These are phyloP conservation scores for Asterochloris erici DNA, from an alignment of 139 green algal species.

Conservation along the genomic window DNA sequence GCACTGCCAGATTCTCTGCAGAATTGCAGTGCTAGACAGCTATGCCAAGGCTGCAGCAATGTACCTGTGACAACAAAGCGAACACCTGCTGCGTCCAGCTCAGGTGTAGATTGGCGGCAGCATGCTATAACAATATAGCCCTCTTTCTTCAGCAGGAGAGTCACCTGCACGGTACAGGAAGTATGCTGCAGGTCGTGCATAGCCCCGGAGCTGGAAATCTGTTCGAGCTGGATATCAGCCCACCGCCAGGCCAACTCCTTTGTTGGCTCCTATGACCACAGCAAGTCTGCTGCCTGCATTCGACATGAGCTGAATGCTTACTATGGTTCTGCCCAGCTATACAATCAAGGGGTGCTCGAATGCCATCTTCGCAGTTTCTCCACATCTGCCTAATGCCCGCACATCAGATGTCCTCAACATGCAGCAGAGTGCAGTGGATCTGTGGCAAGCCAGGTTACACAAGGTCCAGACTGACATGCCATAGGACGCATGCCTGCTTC, in stretches of 20 bases:
- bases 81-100: slow-evolving; percentile 21
- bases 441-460: too few relatives aligned
- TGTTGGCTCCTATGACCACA: slow-evolving; percentile 32
- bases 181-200: neutral
- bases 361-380: too few relatives aligned
- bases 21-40: neutral
- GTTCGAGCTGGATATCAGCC: neutral
- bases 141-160: slow-evolving; percentile 23
- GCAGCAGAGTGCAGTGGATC: too few relatives aligned
- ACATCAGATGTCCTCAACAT: too few relatives aligned
- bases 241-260: slow-evolving; percentile 47
- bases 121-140: slow-evolving; percentile 41
- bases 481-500: too few relatives aligned
- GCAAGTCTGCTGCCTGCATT: neutral
- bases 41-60: neutral
- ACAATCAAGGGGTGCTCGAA: too few relatives aligned
- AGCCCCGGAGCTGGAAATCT: neutral
- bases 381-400: too few relatives aligned
- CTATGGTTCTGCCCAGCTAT: too few relatives aligned
- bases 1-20: neutral
- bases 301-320: neutral
- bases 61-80: slow-evolving; percentile 23
- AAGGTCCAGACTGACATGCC: too few relatives aligned
- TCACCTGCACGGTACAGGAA: slow-evolving; percentile 27
- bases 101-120: slow-evolving; percentile 31